A percentile compares a stretch with the other conserved stretches of the same genome.
phyloP scores from a whole-genome alignment of 208 protist genomes.

The Wallacemonas sp. region DNA sequence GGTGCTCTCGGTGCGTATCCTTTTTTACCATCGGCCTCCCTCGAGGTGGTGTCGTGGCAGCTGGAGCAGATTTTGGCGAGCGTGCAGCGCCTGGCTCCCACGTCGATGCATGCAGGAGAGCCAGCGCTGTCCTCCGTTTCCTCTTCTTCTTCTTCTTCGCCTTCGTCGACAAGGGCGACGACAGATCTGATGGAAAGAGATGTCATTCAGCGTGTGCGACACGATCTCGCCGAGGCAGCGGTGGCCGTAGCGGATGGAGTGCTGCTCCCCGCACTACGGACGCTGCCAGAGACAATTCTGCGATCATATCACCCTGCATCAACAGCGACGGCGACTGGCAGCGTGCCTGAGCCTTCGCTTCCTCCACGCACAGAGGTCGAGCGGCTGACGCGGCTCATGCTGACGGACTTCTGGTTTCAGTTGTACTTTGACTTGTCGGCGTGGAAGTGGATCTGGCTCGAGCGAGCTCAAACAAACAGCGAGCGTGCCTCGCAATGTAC shows the following conservation, averaged over 20 bases:
- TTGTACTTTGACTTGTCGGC: conserved; percentile 35
- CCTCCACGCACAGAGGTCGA: neutral
- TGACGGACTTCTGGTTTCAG: conserved; percentile 28
- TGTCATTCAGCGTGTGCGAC: neutral
- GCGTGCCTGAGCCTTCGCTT: neutral
- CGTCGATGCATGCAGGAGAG: no score
- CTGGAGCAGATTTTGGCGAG: neutral
- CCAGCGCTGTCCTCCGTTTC: no score
- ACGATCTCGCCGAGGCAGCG: neutral
- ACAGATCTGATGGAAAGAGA: no score
- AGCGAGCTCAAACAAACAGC: no score
- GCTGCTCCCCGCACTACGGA: neutral
- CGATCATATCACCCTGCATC: neutral
- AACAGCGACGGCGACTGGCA: neutral
- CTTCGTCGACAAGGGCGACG: no score
- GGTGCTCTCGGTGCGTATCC: neutral
- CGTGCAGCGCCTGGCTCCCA: neutral
- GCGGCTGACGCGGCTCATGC: neutral
- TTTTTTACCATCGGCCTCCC: neutral
- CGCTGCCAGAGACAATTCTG: neutral
- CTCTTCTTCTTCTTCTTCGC: no score
- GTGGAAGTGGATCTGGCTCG: neutral
- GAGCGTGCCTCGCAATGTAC: neutral
- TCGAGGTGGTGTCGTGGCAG: neutral
- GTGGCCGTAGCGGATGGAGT: neutral